Percentiles rank a stretch among this genome's conserved stretches.
phyloP scores from a whole-genome alignment of 1,139 yeast species.

The Scheffersomyces titani region DNA sequence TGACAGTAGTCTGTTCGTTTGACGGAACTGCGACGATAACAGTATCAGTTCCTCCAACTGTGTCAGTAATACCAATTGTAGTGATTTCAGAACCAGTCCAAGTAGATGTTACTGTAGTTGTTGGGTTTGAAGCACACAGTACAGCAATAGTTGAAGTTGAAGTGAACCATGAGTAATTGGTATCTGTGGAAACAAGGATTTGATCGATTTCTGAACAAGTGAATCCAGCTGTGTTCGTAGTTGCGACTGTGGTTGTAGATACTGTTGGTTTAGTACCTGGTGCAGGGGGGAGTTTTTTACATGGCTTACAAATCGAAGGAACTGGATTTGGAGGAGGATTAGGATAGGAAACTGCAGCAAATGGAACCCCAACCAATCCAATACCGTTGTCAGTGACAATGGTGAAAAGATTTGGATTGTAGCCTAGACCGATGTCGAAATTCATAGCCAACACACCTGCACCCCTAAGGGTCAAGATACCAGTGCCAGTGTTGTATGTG shows the following conservation, averaged over 20 bases:
- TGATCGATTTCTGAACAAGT: constrained; percentile 5
- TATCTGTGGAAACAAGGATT: constrained; percentile 12
- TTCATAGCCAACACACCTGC: constrained; percentile 9
- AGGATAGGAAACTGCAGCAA: constrained; percentile 16
- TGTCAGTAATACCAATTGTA: constrained; percentile 12
- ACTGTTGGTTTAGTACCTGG: constrained; percentile 2
- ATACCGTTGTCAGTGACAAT: constrained; percentile 15
- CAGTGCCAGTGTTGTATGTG: constrained; percentile 16
- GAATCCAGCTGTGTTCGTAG: constrained; percentile 5
- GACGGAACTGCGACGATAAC: constrained; percentile 12
- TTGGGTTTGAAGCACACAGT: constrained; percentile 5
- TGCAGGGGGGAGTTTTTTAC: constrained; percentile 6
- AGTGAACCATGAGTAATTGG: constrained; percentile 10
- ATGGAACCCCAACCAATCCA: constrained; percentile 6
- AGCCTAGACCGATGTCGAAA: constrained; percentile 27
- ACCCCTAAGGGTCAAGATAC: constrained; percentile 19
- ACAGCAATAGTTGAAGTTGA: constrained; percentile 3
- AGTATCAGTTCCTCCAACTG: constrained; percentile 15
- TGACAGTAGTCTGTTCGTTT: constrained; percentile 6
- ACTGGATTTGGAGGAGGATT: constrained; percentile 16
- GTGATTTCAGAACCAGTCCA: constrained; percentile 13
- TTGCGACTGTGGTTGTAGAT: constrained; percentile 8
- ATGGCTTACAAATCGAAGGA: constrained; percentile 17
- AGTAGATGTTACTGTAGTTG: constrained; percentile 6
- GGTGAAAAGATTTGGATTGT: constrained; percentile 7